phyloP scores from a whole-genome alignment of 257 asterid genomes.

The Solanum corneliomulleri region DNA sequence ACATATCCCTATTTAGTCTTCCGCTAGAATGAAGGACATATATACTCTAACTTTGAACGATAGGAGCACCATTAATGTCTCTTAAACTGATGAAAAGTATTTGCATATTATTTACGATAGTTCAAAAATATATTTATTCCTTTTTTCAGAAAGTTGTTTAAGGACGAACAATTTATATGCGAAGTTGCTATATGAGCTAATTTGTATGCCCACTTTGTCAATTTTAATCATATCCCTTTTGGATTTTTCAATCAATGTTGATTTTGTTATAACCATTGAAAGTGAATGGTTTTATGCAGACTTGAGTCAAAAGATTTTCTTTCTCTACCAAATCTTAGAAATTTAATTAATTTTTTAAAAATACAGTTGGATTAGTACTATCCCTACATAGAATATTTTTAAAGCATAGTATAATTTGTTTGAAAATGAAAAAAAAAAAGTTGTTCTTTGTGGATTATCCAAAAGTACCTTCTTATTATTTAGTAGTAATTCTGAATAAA shows the following conservation, averaged over 20 bases:
- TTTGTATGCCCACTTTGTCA: too few relatives aligned
- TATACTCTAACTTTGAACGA: too few relatives aligned
- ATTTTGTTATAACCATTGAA: not conserved
- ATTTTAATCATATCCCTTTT: not conserved
- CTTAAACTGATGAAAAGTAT: too few relatives aligned
- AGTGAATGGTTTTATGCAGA: not conserved
- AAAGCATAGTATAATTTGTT: not conserved
- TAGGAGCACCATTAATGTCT: too few relatives aligned
- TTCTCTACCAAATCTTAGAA: not conserved
- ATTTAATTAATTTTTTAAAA: too few relatives aligned
- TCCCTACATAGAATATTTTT: not conserved
- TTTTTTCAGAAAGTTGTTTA: too few relatives aligned
- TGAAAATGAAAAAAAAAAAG: not conserved
- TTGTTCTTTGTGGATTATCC: not conserved
- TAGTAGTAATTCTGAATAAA: not conserved
- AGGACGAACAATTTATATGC: too few relatives aligned
- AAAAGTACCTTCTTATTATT: not conserved
- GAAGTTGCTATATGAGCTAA: too few relatives aligned
- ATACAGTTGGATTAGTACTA: not conserved
- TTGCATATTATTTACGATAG: too few relatives aligned
- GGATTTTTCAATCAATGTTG: not conserved
- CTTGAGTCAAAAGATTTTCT: not conserved
- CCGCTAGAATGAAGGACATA: too few relatives aligned
- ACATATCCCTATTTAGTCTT: too few relatives aligned
- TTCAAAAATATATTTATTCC: too few relatives aligned